Percentiles rank a stretch among this genome's conserved stretches.
These are phyloP conservation scores for Aspergillus transmontanensis DNA, from an alignment of 2,329 filamentous ascomycete species.

Conservation along the genomic window DNA sequence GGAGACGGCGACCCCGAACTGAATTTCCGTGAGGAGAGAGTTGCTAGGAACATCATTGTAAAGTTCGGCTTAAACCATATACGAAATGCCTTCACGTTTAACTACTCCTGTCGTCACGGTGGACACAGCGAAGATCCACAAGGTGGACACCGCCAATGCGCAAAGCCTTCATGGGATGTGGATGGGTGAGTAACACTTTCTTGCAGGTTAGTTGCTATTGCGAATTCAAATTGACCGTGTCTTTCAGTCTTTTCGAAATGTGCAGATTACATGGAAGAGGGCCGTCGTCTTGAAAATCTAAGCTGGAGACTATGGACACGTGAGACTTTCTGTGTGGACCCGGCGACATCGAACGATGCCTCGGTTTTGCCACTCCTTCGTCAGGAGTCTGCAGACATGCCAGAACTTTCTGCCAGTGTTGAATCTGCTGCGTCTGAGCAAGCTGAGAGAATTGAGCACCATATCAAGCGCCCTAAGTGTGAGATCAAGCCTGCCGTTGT, in stretches of 20 bases:
- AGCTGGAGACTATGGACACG: slow-evolving; percentile 95
- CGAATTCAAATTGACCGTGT: slow-evolving; percentile 25
- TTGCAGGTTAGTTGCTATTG: slow-evolving; percentile 4
- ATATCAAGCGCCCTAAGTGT: slow-evolving; percentile 63
- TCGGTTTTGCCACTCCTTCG: slow-evolving; percentile 53
- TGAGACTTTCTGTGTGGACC: slow-evolving; percentile 86
- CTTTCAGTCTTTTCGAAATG: slow-evolving; percentile 85
- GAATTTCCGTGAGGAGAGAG: slow-evolving; percentile 8
- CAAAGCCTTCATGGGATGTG: slow-evolving; percentile 96
- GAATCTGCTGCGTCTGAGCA: slow-evolving; percentile 71
- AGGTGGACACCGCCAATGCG: slow-evolving; percentile 89
- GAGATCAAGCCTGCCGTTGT: slow-evolving; percentile 62
- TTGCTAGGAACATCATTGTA: slow-evolving; percentile 5
- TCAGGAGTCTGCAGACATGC: slow-evolving; percentile 55
- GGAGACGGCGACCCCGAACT: slow-evolving; percentile 47
- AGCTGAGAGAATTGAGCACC: slow-evolving; percentile 52
- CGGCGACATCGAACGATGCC: slow-evolving; percentile 54
- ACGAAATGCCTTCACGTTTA: slow-evolving; percentile 77
- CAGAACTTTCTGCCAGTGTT: slow-evolving; percentile 75
- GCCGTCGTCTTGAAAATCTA: slow-evolving; percentile 88
- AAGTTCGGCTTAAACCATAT: slow-evolving; percentile 22
- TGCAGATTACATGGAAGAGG: slow-evolving; percentile 90
- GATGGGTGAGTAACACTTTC: slow-evolving; percentile 71
- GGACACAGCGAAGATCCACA: slow-evolving; percentile 88
- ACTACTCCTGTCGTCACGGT: slow-evolving; percentile 86